Base-by-base conservation (phyloP, 257 asterid genomes). In the Nicotiana tabacum region DNA sequence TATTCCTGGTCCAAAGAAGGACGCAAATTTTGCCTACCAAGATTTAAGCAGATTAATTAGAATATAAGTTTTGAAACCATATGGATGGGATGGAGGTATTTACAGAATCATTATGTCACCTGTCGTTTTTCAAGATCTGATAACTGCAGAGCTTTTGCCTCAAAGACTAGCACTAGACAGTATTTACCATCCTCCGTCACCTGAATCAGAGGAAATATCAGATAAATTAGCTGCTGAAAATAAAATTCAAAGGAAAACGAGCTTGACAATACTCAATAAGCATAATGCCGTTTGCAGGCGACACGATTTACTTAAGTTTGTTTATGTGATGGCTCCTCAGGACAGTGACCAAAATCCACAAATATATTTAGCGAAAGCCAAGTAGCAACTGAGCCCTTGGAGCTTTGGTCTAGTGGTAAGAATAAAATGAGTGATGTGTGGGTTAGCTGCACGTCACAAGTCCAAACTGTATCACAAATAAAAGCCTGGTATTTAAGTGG, bases 1-100 rank as follows among this genome's bases (percentile, higher is more conserved):
- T 88, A 96, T 87, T 79, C 99, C 98, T 1, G 99, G 98, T 60
- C 99, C 99, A 80, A 96, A 96, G 91, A 96, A 96, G 18, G 99
- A 94, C 37, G 98, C 85, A 78, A 96, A 93, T 82, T 96, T 96
- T 55, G 95, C 98, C 99, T 94, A 56, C 11, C 53, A 81, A 74
- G 80, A 15, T 0, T 51, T 2, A 74, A 48, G 27, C 12, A 13
- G 64, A 15, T 29, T 43, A 43, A 15, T 29, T 43, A 43, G 57
- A 33, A 35, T 69, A 32, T 46, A 12, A 46, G 7, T 72, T 21
- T 16, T 72, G 60, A 24, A 72, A 3, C 37, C 29, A 46, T 46
- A 24, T 46, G 78, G 77, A 39, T 37, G 77, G 18, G 55, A 68
- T 68, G 17, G 78, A 21, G 15, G 13, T 74, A 51, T 51, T 74